These are phyloP conservation scores for Apostasia shenzhenica DNA, from an alignment of 106 monocot species.

Conservation along the genomic window DNA sequence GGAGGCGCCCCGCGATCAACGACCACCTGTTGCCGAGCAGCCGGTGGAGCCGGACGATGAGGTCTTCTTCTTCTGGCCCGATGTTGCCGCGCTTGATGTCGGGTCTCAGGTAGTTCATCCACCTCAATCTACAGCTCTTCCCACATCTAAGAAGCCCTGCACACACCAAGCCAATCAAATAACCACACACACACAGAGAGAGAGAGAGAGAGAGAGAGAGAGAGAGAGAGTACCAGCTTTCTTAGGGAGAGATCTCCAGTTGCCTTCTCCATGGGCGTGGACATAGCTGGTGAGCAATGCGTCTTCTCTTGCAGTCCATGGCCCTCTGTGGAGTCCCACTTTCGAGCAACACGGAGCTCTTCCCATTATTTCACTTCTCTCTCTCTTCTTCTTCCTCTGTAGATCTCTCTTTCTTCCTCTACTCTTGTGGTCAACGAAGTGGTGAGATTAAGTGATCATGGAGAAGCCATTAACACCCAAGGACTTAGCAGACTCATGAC, in stretches of 20 bases:
- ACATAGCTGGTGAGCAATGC: constrained; percentile 24
- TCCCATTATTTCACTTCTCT: constrained; percentile 7
- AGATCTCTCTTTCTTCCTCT: not conserved
- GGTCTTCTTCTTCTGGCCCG: constrained; percentile 26
- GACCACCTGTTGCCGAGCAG: constrained; percentile 41
- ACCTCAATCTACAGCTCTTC: constrained; percentile 37
- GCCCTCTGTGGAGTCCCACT: constrained; percentile 27
- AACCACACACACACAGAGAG: no score
- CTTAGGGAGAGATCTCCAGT: constrained; percentile 26
- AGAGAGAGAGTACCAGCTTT: constrained; percentile 15
- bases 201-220: not conserved
- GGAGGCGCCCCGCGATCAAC: constrained; percentile 28
- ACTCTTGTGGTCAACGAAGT: no score
- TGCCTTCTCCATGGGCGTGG: constrained; percentile 30
- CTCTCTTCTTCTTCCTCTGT: not conserved
- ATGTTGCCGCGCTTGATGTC: constrained; percentile 34
- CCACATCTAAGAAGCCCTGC: constrained; percentile 28
- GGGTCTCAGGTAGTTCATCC: constrained; percentile 35
- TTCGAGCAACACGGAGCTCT: constrained; percentile 31
- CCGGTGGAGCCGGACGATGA: constrained; percentile 27
- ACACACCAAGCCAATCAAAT: not conserved
- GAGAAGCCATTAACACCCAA: no score
- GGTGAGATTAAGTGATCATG: no score
- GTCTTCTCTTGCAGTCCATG: constrained; percentile 33
- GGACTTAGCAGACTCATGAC: no score